Conservation (phyloP, 2,329 filamentous ascomycete species). For the Cadophora gregata region DNA sequence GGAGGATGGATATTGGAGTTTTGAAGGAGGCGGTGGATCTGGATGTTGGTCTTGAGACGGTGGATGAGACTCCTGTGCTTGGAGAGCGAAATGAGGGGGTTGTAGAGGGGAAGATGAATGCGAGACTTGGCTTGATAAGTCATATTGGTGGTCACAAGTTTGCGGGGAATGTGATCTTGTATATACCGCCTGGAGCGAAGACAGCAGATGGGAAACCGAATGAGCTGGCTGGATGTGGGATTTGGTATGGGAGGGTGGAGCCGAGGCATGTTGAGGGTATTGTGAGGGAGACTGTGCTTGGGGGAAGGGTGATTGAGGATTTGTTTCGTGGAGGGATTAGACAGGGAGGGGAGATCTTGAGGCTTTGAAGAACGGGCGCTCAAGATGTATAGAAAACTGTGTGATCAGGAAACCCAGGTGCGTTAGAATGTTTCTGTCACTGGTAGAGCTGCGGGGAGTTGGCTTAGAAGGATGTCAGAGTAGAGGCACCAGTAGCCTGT, state of each 20-base stretch:
- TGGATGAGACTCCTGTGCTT: not conserved
- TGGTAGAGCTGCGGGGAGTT: too few relatives aligned
- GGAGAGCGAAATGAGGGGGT: constrained; percentile 44
- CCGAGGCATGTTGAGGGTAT: constrained; percentile 79
- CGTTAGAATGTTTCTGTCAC: too few relatives aligned
- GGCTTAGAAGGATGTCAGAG: too few relatives aligned
- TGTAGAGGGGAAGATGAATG: constrained; percentile 39
- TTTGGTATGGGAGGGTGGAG: constrained; percentile 84
- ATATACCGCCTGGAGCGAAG: constrained; percentile 66
- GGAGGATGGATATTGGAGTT: constrained; percentile 55
- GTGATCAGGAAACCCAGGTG: too few relatives aligned
- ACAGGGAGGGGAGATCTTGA: constrained; percentile 55
- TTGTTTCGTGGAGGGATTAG: constrained; percentile 75
- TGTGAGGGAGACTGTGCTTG: constrained; percentile 70
- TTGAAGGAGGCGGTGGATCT: constrained; percentile 50
- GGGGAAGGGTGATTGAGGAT: constrained; percentile 71
- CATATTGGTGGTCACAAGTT: constrained; percentile 88
- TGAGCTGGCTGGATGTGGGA: constrained; percentile 70
- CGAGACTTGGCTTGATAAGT: constrained; percentile 72
- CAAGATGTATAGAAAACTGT: too few relatives aligned
- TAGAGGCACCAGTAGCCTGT: too few relatives aligned
- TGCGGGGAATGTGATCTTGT: constrained; percentile 84
- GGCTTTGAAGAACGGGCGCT: constrained; percentile 33
- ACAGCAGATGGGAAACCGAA: constrained; percentile 53
- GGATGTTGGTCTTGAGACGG: not conserved